These are phyloP conservation scores for Xylariaceae sp. DNA, from an alignment of 2,329 filamentous ascomycete species.

Conservation along the genomic window DNA sequence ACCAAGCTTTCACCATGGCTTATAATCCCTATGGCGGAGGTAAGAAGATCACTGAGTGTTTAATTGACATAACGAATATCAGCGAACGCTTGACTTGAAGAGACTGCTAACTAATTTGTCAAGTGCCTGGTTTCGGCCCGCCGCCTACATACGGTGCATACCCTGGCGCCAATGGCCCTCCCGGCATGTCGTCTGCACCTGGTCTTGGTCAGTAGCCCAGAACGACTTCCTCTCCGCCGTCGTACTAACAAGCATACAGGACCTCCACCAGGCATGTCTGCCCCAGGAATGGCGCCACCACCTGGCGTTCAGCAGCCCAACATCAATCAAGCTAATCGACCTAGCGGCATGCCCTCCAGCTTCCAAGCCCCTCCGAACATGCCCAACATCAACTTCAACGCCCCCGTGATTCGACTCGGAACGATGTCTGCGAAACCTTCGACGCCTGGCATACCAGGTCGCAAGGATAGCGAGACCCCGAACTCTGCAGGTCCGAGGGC, in stretches of 20 bases:
- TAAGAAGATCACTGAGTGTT: conserved; percentile 23
- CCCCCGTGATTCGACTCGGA: conserved; percentile 91
- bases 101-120: conserved; percentile 28
- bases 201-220: conserved; percentile 71
- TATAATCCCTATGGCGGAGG: conserved; percentile 64
- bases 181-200: conserved; percentile 78
- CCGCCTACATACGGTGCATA: conserved; percentile 77
- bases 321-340: conserved; percentile 77
- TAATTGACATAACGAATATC: neutral
- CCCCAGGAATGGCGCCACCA: conserved; percentile 79
- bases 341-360: conserved; percentile 77
- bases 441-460: conserved; percentile 46
- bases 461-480: conserved; percentile 53
- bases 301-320: conserved; percentile 79
- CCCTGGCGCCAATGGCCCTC: conserved; percentile 63
- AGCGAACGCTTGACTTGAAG: neutral
- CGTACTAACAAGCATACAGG: conserved; percentile 51
- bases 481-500: conserved; percentile 49
- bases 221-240: conserved; percentile 16
- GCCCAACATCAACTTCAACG: conserved; percentile 98
- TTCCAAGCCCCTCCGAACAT: conserved; percentile 91
- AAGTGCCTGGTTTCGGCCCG: conserved; percentile 70
- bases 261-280: conserved; percentile 80
- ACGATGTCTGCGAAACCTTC: conserved; percentile 72
- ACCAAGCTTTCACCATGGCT: conserved; percentile 50